Evolutionary conservation across 176 grass and related monocot genomes (phyloP).

Genomic region (Miscanthus lutarioriparius): DNA sequence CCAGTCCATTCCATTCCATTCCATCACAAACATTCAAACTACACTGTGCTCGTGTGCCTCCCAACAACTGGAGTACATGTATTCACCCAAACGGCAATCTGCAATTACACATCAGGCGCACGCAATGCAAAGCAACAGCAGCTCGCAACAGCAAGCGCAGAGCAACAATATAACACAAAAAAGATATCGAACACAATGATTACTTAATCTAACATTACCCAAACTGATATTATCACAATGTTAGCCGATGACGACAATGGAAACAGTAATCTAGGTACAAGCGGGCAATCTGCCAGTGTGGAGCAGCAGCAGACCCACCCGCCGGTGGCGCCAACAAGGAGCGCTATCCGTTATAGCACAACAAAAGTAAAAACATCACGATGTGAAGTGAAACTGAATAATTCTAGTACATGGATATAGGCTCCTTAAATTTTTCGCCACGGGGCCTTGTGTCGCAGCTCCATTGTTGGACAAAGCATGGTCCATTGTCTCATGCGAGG

Average conservation of each 20-base stretch:
- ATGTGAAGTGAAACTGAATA: slow-evolving; percentile 52
- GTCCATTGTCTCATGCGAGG: neutral
- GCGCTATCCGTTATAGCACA: slow-evolving; percentile 42
- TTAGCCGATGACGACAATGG: slow-evolving; percentile 52
- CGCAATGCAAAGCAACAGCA: neutral
- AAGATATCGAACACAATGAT: neutral
- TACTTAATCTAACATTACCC: slow-evolving; percentile 55
- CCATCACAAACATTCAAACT: neutral
- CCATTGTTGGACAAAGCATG: slow-evolving; percentile 8
- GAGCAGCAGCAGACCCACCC: neutral
- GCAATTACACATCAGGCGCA: no score
- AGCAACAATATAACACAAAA: neutral
- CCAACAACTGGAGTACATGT: neutral
- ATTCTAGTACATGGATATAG: slow-evolving; percentile 55
- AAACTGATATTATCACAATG: slow-evolving; percentile 62
- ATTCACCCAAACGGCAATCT: neutral
- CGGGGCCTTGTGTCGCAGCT: neutral
- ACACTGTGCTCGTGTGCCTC: neutral
- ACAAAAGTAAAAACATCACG: slow-evolving; percentile 49
- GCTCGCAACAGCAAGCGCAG: neutral
- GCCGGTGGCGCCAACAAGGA: slow-evolving; percentile 41
- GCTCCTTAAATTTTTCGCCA: slow-evolving; percentile 25
- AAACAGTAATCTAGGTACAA: slow-evolving; percentile 65
- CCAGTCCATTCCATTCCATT: neutral
- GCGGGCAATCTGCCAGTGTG: slow-evolving; percentile 3